Evolutionary conservation across 208 protist genomes (phyloP).

Genomic region (Leptomonas pyrrhocoris): DNA sequence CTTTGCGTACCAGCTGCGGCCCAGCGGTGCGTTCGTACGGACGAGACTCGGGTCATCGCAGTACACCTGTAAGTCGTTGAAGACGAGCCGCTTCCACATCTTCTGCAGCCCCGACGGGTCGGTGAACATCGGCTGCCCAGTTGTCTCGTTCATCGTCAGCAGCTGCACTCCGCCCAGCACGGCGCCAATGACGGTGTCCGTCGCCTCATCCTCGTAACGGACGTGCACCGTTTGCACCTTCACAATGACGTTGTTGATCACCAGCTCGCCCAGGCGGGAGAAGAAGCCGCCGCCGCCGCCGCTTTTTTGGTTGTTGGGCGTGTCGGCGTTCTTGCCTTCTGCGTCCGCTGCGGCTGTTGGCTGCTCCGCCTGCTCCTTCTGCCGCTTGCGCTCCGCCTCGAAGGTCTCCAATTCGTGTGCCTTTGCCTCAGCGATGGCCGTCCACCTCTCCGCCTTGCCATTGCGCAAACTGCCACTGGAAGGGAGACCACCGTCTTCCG

Average conservation of each 20-base stretch:
- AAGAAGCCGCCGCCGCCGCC: conserved; percentile 66
- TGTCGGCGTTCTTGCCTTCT: conserved; percentile 12
- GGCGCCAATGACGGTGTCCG: conserved; percentile 67
- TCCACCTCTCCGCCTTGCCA: conserved; percentile 58
- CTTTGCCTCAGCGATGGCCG: conserved; percentile 50
- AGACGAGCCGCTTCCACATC: conserved; percentile 75
- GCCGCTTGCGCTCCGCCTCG: conserved; percentile 66
- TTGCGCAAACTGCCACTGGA: conserved; percentile 12
- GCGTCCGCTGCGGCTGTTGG: conserved; percentile 14
- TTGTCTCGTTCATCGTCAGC: conserved; percentile 71
- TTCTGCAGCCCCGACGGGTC: conserved; percentile 61
- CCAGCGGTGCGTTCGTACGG: conserved; percentile 18
- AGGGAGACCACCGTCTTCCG: not conserved
- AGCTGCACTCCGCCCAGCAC: conserved; percentile 79
- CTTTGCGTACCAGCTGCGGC: conserved; percentile 45
- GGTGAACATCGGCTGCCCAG: conserved; percentile 73
- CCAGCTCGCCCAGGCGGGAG: conserved; percentile 74
- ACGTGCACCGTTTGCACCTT: conserved; percentile 83
- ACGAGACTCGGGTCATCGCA: conserved; percentile 72
- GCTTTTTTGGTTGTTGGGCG: not conserved
- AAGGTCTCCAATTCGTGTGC: conserved; percentile 67
- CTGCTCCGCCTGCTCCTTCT: conserved; percentile 31
- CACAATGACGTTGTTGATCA: conserved; percentile 90
- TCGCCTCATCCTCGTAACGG: conserved; percentile 78
- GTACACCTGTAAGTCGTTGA: conserved; percentile 83